Evolutionary conservation across 148 eudicot species (phyloP), one percentile per base, ranked within the genome.

Genomic region (Chenopodium quinoa): DNA sequence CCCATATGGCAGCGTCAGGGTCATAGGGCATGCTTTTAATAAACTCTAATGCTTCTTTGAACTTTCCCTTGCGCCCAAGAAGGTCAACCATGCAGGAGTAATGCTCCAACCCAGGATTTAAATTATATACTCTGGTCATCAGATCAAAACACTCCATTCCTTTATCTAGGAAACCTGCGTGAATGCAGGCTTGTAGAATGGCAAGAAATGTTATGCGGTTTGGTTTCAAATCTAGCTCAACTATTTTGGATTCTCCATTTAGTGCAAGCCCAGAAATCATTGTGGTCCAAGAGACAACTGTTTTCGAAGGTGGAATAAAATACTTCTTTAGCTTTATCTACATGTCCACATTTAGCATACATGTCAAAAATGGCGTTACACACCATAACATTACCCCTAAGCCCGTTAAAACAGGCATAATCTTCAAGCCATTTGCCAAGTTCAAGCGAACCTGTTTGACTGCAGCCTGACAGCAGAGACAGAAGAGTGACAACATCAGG

Each of bases 111-210:
- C 82, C 83, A 16, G 94, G 94, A 23, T 71, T 81, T 50, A 89
- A 68, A 9, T 70, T 75, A 78, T 88, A 86, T 1, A 83, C 89
- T 56, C 72, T 80, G 68, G 84, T 86, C 94, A 92, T 91, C 80
- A 86, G 14, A 78, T 90, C 71, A 77, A 87, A 92, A 75, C 69
- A 85, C 48, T 90, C 92, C 88, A 85, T 75, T 37, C 92, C 97
- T 79, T 88, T 86, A 27, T 90, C 90, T n/a, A 90, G 68, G 9
- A 86, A 84, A 44, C 94, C 97, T 0, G 88, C 92, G 75, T 92
- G 97, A 81, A 82, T 86, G 80, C 94, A 92, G 20, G 97, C 93
- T 82, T 91, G 94, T 62, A 92, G 89, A 84, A 88, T 78, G n/a
- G 92, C 83, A 80, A 92, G 82, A 79, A 91, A 92, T 4, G 97